Percentiles rank a stretch among this genome's conserved stretches.
Evolutionary conservation across 345 rosid genomes (phyloP).

Genomic region (Tarenaya hassleriana): DNA sequence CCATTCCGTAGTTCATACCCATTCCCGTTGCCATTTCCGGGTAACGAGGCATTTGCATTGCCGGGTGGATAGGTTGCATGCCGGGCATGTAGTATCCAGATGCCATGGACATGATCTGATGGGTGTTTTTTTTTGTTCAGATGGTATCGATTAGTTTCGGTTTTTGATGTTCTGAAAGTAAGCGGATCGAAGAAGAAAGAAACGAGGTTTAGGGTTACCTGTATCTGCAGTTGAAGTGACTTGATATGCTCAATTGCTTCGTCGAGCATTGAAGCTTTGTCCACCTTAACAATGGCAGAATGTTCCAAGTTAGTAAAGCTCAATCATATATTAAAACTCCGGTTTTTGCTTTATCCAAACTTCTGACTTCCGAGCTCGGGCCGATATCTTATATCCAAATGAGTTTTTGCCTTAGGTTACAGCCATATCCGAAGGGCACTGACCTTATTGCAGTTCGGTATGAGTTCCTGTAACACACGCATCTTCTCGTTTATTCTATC

Average conservation of each 20-base stretch:
- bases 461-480: constrained; percentile 90
- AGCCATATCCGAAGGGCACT: too few species aligned
- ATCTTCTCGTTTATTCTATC: constrained; percentile 93
- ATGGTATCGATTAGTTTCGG: background rate
- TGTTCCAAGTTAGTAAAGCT: constrained; percentile 17
- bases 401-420: too few species aligned
- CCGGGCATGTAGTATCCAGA: constrained; percentile 69
- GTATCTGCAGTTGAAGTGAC: constrained; percentile 85
- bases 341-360: too few species aligned
- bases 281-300: constrained; percentile 54
- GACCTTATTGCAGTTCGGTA: constrained; percentile 92
- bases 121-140: constrained; percentile 2
- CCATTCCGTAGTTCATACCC: constrained; percentile 60
- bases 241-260: constrained; percentile 92
- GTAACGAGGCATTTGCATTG: constrained; percentile 45
- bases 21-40: constrained; percentile 73
- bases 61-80: constrained; percentile 59
- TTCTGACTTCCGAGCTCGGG: too few species aligned
- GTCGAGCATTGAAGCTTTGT: constrained; percentile 96
- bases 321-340: too few species aligned
- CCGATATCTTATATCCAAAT: too few species aligned
- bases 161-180: constrained; percentile 11
- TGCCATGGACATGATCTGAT: constrained; percentile 84
- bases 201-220: too few species aligned
- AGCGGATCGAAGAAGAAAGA: background rate